Base-by-base conservation (phyloP, 2,329 filamentous ascomycete genomes). In the Exophiala xenobiotica region DNA sequence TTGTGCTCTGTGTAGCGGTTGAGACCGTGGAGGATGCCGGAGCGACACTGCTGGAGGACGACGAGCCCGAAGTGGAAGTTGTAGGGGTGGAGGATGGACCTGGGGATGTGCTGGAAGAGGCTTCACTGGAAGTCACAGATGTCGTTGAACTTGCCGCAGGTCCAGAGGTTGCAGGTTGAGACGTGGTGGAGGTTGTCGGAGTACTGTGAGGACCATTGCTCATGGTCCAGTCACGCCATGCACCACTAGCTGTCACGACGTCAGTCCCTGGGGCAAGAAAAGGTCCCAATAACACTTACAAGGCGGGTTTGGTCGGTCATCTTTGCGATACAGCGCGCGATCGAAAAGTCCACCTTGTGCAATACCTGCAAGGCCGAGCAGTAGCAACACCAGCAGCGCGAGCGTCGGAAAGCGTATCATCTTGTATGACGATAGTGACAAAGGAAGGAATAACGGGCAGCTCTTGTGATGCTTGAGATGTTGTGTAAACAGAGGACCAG, bases 301-400 rank as follows among this genome's bases (percentile, higher is more conserved):
- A 3, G n/a, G 4, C 5, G 2, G 12, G 12, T 35, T 12, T 6
- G 31, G 3, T 9, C 3, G 9, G n/a, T 22, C 38, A 40, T 40
- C 38, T 22, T 40, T 40, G 22, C 38, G 38, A 14, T 40, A 22
- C 18, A 40, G n/a, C 20, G 38, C 38, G 19, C 38, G 38, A 23
- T 40, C 38, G n/a, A 40, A 11, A 18, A 18, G 23, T 8, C 38
- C 38, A 23, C 18, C 19, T 3, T 40, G 9, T 8, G 38, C 22
- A 12, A 40, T n/a, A 24, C 19, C 7, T 22, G 22, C 19, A 11
- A 40, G 19, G 23, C n/a, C 22, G n/a, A 40, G 9, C 3, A 23
- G 14, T 12, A 22, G 19, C 11, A 40, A 6, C 14, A 40, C 7
- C 7, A 40, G 22, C 38, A 24, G n/a, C 20, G 20, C n/a, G 18